A percentile compares a stretch with the other conserved stretches of the same genome.
These are phyloP conservation scores for Pseudopithomyces chartarum DNA, from an alignment of 2,329 filamentous ascomycete genomes.

Conservation along the genomic window DNA sequence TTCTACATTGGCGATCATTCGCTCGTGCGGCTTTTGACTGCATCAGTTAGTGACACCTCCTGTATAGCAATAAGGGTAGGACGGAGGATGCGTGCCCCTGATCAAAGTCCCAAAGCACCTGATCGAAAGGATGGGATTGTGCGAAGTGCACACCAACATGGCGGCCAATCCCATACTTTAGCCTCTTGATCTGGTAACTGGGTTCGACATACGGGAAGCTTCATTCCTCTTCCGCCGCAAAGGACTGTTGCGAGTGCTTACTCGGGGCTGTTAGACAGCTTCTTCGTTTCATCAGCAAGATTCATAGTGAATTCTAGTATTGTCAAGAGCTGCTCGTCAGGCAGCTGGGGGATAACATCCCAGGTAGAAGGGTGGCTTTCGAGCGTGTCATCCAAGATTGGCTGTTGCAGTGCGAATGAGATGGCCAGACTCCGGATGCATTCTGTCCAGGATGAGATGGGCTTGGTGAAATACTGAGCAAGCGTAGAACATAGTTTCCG, in stretches of 20 bases:
- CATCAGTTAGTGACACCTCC: not conserved
- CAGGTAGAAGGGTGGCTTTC: constrained; percentile 50
- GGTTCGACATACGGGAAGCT: too few relatives aligned
- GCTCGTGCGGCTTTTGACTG: constrained; percentile 55
- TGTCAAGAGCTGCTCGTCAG: constrained; percentile 58
- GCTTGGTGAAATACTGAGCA: constrained; percentile 75
- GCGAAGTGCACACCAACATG: too few relatives aligned
- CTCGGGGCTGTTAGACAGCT: constrained; percentile 66
- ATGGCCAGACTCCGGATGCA: constrained; percentile 68
- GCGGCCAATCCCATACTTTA: too few relatives aligned
- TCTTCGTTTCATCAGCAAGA: constrained; percentile 70
- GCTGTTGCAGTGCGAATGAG: constrained; percentile 58
- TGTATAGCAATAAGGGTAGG: not conserved
- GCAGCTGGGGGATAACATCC: constrained; percentile 54
- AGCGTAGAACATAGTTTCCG: constrained; percentile 79
- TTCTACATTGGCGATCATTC: constrained; percentile 57
- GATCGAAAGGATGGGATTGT: too few relatives aligned
- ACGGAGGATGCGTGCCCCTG: too few relatives aligned
- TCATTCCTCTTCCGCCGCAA: too few relatives aligned
- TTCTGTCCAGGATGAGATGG: constrained; percentile 68
- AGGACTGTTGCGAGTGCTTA: constrained; percentile 10
- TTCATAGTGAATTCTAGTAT: constrained; percentile 68
- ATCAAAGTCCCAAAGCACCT: too few relatives aligned
- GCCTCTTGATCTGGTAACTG: too few relatives aligned
- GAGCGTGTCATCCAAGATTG: constrained; percentile 56